Percentiles rank a stretch among this genome's conserved stretches.
These are phyloP conservation scores for Solanum aculeatissimum DNA, from an alignment of 305 asterid genomes.

Conservation along the genomic window DNA sequence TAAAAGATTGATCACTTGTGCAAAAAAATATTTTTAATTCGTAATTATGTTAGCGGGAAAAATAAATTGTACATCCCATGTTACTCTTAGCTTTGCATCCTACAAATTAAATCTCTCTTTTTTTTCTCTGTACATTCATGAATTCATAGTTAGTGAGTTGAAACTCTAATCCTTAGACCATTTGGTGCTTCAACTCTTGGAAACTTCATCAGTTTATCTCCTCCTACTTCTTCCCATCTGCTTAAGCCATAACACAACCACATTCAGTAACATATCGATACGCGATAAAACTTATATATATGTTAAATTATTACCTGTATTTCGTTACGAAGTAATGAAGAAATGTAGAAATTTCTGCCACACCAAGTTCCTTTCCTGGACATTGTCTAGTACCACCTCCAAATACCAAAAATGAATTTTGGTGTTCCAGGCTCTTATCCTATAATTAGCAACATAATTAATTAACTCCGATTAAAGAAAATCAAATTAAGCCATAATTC, in stretches of 20 bases:
- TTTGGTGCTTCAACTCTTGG: conserved; percentile 97
- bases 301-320: conserved; percentile 29
- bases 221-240: conserved; percentile 92
- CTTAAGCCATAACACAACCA: neutral
- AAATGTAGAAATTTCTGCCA: conserved; percentile 90
- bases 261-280: neutral
- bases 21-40: neutral
- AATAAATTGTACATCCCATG: neutral
- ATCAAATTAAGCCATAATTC: neutral
- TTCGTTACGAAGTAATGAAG: conserved; percentile 88
- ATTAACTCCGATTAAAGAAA: neutral
- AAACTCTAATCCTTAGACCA: conserved; percentile 74
- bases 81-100: neutral
- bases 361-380: conserved; percentile 95
- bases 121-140: neutral
- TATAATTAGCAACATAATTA: conserved; percentile 12
- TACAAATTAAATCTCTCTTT: neutral
- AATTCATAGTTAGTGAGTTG: conserved; percentile 24
- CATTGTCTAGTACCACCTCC: conserved; percentile 99
- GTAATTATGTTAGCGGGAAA: neutral
- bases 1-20: neutral
- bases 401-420: conserved; percentile 65
- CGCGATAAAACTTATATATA: neutral
- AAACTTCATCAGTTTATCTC: conserved; percentile 51
- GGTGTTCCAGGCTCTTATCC: conserved; percentile 69